A percentile compares a stretch with the other conserved stretches of the same genome.
These are phyloP conservation scores for Rhododendron mucronatum DNA, from an alignment of 148 eudicot species.

Conservation along the genomic window DNA sequence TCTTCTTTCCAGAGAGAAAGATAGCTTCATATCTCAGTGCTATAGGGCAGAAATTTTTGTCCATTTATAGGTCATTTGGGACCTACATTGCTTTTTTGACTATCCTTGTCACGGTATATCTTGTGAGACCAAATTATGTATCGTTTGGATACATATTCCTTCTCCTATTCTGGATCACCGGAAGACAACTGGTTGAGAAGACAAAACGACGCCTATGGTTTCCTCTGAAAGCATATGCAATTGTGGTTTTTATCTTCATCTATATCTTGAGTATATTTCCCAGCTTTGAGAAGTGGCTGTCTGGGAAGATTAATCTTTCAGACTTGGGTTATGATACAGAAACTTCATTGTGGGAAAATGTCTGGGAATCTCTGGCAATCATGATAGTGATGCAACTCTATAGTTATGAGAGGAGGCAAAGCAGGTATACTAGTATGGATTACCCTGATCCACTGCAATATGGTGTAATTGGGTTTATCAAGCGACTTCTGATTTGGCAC, in stretches of 20 bases:
- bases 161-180: conserved; percentile 86
- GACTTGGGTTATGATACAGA: conserved; percentile 67
- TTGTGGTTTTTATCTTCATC: conserved; percentile 66
- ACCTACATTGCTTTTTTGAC: conserved; percentile 89
- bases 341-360: conserved; percentile 69
- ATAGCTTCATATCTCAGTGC: conserved; percentile 85
- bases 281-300: conserved; percentile 64
- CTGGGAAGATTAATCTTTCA: conserved; percentile 56
- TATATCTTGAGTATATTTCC: conserved; percentile 83
- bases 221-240: conserved; percentile 81
- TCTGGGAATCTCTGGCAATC: conserved; percentile 85
- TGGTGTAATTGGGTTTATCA: conserved; percentile 61
- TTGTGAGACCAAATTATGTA: conserved; percentile 75
- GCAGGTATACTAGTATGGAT: conserved; percentile 44
- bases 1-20: conserved; percentile 69
- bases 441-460: conserved; percentile 45
- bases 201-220: conserved; percentile 88
- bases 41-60: conserved; percentile 67
- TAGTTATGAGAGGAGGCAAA: conserved; percentile 95
- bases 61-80: conserved; percentile 81
- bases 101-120: conserved; percentile 78
- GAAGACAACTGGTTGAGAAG: conserved; percentile 90
- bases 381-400: conserved; percentile 97
- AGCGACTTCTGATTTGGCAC: conserved; percentile 90
- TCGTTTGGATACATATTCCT: conserved; percentile 92